Evolutionary conservation across 805 yeast species (phyloP).

Genomic region (Teunomyces cretensis): DNA sequence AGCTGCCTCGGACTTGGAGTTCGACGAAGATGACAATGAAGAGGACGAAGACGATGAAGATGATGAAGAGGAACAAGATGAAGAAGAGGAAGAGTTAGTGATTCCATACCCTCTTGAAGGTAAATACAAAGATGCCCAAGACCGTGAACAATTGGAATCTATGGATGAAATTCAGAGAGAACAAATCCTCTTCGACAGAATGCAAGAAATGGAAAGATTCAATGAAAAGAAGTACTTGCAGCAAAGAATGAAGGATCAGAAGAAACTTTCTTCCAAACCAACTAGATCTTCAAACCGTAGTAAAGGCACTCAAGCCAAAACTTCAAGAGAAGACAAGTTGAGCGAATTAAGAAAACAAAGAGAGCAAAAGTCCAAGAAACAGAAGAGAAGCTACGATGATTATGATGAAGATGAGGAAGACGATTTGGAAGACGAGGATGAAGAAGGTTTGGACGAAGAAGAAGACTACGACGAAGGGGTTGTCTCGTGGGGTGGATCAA

Average conservation of each 20-base stretch:
- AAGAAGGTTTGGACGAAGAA: constrained; percentile 43
- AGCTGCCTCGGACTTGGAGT: constrained; percentile 12
- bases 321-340: constrained; percentile 53
- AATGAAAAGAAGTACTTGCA: constrained; percentile 82
- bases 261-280: constrained; percentile 21
- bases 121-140: constrained; percentile 80
- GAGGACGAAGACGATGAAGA: constrained; percentile 21
- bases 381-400: constrained; percentile 14
- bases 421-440: constrained; percentile 27
- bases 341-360: constrained; percentile 76
- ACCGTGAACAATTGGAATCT: constrained; percentile 59
- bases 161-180: constrained; percentile 95
- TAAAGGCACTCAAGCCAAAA: constrained; percentile 24
- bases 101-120: constrained; percentile 95
- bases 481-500: constrained; percentile 39
- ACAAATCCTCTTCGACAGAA: constrained; percentile 84
- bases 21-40: constrained; percentile 18
- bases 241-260: constrained; percentile 69
- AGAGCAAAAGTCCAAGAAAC: constrained; percentile 55
- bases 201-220: constrained; percentile 85
- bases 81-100: constrained; percentile 37
- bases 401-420: constrained; percentile 24
- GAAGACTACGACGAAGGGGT: constrained; percentile 28
- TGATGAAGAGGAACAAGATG: constrained; percentile 30
- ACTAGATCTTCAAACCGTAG: constrained; percentile 41